These are phyloP conservation scores for Populus hybrid DNA, from an alignment of 441 rosid species.

Conservation along the genomic window DNA sequence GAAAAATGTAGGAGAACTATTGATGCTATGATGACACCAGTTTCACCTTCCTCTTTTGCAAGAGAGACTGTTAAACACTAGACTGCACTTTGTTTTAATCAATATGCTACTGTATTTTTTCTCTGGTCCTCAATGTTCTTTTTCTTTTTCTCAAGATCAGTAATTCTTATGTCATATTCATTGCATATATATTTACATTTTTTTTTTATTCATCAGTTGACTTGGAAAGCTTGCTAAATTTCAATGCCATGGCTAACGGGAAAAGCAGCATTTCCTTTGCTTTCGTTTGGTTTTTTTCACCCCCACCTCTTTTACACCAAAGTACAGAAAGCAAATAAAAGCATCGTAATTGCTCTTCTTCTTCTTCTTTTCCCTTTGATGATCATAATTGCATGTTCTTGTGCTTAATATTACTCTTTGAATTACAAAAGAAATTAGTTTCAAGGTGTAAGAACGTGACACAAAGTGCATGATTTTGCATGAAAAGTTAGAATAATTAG, in stretches of 20 bases:
- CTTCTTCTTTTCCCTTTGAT: background rate
- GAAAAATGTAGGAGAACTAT: too few relatives aligned
- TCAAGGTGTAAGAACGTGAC: background rate
- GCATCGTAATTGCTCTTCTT: background rate
- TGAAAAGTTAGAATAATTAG: background rate
- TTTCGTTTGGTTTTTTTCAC: background rate
- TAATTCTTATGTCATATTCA: background rate
- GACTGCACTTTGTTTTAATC: background rate
- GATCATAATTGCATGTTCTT: background rate
- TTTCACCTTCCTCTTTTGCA: background rate
- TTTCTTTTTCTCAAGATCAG: background rate
- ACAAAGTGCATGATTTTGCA: constrained; percentile 1
- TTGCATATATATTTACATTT: background rate
- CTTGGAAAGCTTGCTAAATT: background rate
- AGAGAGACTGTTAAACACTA: background rate
- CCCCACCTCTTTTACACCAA: background rate
- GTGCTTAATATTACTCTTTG: background rate
- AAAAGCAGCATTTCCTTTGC: background rate
- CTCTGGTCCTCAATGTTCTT: background rate
- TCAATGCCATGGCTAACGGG: background rate
- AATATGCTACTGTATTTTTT: background rate
- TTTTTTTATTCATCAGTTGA: background rate
- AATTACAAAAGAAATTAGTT: background rate
- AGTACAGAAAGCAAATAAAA: constrained; percentile 4
- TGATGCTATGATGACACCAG: background rate